Evolutionary conservation across 352 stramenopile species (phyloP).

Genomic region (Elongisporangium senticosum): DNA sequence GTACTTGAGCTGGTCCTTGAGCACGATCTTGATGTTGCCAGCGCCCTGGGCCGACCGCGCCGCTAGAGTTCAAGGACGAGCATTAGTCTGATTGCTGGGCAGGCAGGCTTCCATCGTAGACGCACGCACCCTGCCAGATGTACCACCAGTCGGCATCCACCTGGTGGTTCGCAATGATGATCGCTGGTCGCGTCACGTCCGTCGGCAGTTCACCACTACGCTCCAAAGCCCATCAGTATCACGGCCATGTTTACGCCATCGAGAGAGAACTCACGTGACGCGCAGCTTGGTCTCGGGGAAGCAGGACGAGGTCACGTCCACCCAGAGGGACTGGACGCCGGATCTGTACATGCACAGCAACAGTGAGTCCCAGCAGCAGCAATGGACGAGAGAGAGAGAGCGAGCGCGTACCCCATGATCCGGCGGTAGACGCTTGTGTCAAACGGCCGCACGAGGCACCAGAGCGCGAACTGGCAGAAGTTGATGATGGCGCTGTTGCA

Average conservation of each 20-base stretch:
- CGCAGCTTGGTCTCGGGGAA: conserved; percentile 81
- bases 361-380: neutral
- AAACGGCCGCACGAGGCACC: conserved; percentile 79
- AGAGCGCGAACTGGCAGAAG: conserved; percentile 77
- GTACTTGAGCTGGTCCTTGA: conserved; percentile 89
- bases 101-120: neutral
- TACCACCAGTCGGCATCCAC: conserved; percentile 93
- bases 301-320: conserved; percentile 83
- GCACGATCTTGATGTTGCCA: conserved; percentile 89
- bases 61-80: no score
- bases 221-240: neutral
- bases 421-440: conserved; percentile 74
- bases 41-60: conserved; percentile 49
- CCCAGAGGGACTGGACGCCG: conserved; percentile 67
- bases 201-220: conserved; percentile 67
- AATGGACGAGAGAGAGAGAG: neutral
- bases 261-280: conserved; percentile 54
- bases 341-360: conserved; percentile 26
- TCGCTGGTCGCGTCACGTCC: conserved; percentile 62
- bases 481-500: conserved; percentile 81
- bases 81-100: no score
- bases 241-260: neutral
- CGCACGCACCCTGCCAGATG: conserved; percentile 69
- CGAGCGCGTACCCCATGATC: conserved; percentile 39
- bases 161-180: conserved; percentile 91